phyloP scores from a whole-genome alignment of 768 basidiomycete genomes.

The Leucocoprinus birnbaumii region DNA sequence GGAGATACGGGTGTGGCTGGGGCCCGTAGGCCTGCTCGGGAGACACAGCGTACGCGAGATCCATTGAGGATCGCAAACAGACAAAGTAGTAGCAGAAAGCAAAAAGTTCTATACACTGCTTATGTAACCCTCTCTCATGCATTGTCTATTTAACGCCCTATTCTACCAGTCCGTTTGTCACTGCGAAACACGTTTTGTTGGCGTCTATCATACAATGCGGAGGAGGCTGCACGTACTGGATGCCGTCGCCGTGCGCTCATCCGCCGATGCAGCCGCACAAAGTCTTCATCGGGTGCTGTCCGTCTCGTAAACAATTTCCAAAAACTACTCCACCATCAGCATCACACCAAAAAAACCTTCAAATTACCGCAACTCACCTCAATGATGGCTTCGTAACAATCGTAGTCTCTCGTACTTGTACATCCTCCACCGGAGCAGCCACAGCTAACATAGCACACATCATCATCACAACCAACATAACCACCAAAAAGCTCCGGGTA shows the following conservation, averaged over 20 bases:
- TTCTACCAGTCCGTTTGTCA: background rate
- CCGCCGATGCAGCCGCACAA: constrained; percentile 8
- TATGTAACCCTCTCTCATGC: constrained; percentile 13
- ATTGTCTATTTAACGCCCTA: background rate
- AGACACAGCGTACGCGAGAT: constrained; percentile 37
- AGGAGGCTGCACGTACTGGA: constrained; percentile 11
- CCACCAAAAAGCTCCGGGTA: background rate
- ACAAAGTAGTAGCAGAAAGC: background rate
- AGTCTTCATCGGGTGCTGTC: constrained; percentile 1
- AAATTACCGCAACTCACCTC: background rate
- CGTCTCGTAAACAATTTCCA: background rate
- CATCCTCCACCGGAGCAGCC: background rate
- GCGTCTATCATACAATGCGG: background rate
- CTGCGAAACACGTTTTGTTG: background rate
- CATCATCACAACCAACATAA: background rate
- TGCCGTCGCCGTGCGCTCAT: constrained; percentile 15
- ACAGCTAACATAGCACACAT: background rate
- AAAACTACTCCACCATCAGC: background rate
- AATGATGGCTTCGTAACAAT: background rate
- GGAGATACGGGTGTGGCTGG: constrained; percentile 78
- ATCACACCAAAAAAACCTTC: background rate
- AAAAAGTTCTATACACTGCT: constrained; percentile 4
- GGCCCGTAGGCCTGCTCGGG: constrained; percentile 30
- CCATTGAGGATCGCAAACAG: constrained; percentile 29
- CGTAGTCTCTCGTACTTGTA: background rate